Evolutionary conservation across 2,329 filamentous ascomycete genomes (phyloP), one percentile per base, ranked within the genome.

Genomic region (Leptographium radiaticola): DNA sequence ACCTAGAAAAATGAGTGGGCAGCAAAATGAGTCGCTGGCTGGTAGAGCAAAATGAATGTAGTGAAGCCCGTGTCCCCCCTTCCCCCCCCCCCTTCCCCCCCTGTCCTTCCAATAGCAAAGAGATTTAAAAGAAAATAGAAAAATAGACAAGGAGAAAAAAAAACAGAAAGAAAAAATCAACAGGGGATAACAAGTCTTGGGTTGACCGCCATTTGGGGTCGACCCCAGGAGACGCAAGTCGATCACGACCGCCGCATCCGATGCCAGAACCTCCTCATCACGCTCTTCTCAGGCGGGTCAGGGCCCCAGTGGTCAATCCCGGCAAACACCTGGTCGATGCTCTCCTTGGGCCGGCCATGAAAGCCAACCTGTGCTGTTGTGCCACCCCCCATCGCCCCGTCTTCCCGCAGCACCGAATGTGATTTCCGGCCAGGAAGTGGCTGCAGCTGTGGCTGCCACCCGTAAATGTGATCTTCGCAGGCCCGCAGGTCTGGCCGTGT

Each of bases 401-500:
- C 55, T 42, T 56, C 50, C 12, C 46, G 46, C 36, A 49, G 55
- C n/a, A 34, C 54, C 48, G 53, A 60, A 47, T 39, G 59, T n/a
- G 47, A 58, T 31, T 57, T 59, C 33, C 55, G 59, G 57, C 56
- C 62, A 8, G 30, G 4, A 13, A 13, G 34, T 36, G 56, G 66
- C 36, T 66, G 63, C 18, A 61, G 56, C n/a, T 55, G 62, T 40
- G 62, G 70, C 62, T 84, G 79, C 81, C 83, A 87, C 44, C 81
- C 81, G 62, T 89, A 87, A 16, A 87, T 75, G 57, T 83, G 75
- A 12, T 84, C 80, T 57, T 91, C 86, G 58, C 83, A 75, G 6
- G 84, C 83, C 44, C 89, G 83, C 49, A 97, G 75, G 65, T 97
- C 91, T 0, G 89, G 87, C 48, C 90, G 77, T 4, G 93, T 97